Evolutionary conservation across 805 yeast genomes (phyloP).

Genomic region (Starmerella khaoyaiensis): DNA sequence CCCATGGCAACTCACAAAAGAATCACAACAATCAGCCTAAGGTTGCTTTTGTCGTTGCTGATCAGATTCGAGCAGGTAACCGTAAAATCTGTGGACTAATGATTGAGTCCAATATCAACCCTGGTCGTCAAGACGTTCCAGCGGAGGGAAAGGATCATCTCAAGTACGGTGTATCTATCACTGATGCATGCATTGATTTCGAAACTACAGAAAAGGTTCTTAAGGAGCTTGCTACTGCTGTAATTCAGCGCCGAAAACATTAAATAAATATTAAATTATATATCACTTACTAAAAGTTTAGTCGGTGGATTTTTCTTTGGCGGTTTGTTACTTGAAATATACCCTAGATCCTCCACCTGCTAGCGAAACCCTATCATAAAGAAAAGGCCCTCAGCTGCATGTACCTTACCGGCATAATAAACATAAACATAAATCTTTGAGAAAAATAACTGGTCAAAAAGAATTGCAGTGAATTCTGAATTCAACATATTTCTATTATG

Average conservation of each 20-base stretch:
- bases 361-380: too few relatives aligned
- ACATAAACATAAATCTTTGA: too few relatives aligned
- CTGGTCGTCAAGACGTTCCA: slow-evolving; percentile 79
- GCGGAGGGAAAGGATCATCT: slow-evolving; percentile 52
- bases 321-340: too few relatives aligned
- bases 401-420: too few relatives aligned
- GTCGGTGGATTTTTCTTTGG: too few relatives aligned
- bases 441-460: too few relatives aligned
- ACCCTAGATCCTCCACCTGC: too few relatives aligned
- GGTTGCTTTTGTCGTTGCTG: slow-evolving; percentile 65
- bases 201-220: slow-evolving; percentile 67
- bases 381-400: too few relatives aligned
- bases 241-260: slow-evolving; percentile 54
- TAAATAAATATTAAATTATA: too few relatives aligned
- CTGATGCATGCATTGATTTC: slow-evolving; percentile 96
- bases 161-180: slow-evolving; percentile 86
- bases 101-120: slow-evolving; percentile 88
- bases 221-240: slow-evolving; percentile 61
- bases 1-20: slow-evolving; percentile 90
- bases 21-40: slow-evolving; percentile 86
- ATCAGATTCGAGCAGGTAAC: slow-evolving; percentile 68
- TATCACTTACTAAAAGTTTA: too few relatives aligned
- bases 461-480: too few relatives aligned
- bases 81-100: slow-evolving; percentile 75
- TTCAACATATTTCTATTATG: too few relatives aligned